These are phyloP conservation scores for Trichomonascaceae sp. DNA, from an alignment of 1,139 yeast species.

Conservation along the genomic window DNA sequence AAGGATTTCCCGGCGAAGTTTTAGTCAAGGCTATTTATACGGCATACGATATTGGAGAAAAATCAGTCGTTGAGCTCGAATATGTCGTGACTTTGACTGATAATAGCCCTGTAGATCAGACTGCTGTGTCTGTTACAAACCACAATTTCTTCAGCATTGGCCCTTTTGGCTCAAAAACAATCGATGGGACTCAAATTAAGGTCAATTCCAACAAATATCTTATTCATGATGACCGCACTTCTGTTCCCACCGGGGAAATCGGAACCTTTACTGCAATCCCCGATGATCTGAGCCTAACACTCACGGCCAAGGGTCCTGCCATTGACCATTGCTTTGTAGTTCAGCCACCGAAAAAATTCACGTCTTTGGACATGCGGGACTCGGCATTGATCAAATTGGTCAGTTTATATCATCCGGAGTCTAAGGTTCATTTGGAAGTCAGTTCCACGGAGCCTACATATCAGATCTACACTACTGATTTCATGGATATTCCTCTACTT, in stretches of 20 bases:
- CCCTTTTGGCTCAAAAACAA: constrained; percentile 25
- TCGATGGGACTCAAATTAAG: constrained; percentile 29
- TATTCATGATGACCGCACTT: constrained; percentile 34
- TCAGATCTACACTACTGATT: constrained; percentile 63
- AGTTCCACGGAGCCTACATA: constrained; percentile 61
- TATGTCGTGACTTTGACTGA: constrained; percentile 42
- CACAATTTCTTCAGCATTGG: constrained; percentile 54
- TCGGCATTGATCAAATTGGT: constrained; percentile 36
- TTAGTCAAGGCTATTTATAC: constrained; percentile 41
- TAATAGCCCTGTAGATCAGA: constrained; percentile 38
- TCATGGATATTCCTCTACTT: constrained; percentile 34
- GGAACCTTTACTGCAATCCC: constrained; percentile 30
- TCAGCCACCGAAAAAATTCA: constrained; percentile 29
- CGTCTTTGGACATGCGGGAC: constrained; percentile 40
- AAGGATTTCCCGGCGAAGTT: constrained; percentile 54
- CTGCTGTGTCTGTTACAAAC: constrained; percentile 56
- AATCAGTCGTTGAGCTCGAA: constrained; percentile 38
- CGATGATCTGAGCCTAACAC: constrained; percentile 22
- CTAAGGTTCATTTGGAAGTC: constrained; percentile 41
- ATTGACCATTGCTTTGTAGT: constrained; percentile 52
- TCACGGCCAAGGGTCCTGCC: constrained; percentile 32
- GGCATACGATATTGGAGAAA: constrained; percentile 28
- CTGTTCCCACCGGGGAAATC: constrained; percentile 49
- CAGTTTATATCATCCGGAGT: constrained; percentile 45
- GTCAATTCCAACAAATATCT: constrained; percentile 33